phyloP scores from a whole-genome alignment of 1,284 basidiomycete species.

The Coniferiporia sulphurascens region DNA sequence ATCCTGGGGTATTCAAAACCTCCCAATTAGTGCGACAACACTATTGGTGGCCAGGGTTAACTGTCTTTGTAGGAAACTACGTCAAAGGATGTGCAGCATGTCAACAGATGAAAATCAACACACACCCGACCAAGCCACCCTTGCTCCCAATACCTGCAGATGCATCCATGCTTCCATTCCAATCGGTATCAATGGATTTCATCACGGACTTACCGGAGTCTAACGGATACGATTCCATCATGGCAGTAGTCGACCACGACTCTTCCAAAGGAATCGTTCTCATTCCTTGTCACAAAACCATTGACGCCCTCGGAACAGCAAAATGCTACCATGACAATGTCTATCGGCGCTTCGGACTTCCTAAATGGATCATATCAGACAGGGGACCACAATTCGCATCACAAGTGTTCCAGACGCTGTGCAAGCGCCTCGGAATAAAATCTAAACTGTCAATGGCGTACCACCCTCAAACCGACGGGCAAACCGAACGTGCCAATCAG shows the following conservation, averaged over 20 bases:
- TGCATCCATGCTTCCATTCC: background rate
- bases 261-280: background rate
- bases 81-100: conserved; percentile 36
- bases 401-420: conserved; percentile 17
- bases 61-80: conserved; percentile 29
- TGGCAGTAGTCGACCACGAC: background rate
- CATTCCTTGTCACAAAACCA: background rate
- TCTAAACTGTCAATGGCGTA: conserved; percentile 22
- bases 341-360: background rate
- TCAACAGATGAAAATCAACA: conserved; percentile 30
- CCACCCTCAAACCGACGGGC: conserved; percentile 27
- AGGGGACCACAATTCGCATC: conserved; percentile 20
- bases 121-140: conserved; percentile 14
- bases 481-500: conserved; percentile 27
- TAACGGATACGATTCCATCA: background rate
- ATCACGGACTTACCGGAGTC: conserved; percentile 25
- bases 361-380: conserved; percentile 19
- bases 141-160: background rate
- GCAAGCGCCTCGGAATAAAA: conserved; percentile 11
- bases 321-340: background rate
- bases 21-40: conserved; percentile 30
- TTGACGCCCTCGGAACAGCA: conserved; percentile 25
- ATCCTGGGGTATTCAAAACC: conserved; percentile 38
- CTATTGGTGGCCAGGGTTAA: conserved; percentile 43
- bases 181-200: conserved; percentile 31